These are phyloP conservation scores for Aspergillus ustus DNA, from an alignment of 2,329 filamentous ascomycete species.

Conservation along the genomic window DNA sequence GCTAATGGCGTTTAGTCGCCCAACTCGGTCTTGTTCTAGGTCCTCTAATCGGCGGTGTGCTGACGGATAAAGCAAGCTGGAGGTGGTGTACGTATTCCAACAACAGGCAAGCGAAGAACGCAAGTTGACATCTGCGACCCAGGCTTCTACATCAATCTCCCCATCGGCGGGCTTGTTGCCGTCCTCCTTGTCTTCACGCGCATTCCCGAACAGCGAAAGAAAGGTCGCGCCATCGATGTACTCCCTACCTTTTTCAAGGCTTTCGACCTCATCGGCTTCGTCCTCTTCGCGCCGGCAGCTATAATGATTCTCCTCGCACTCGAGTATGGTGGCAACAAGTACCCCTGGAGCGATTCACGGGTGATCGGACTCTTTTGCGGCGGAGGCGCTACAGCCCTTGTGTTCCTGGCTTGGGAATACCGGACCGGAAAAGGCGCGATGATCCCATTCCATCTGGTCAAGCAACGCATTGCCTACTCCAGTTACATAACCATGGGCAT, in stretches of 20 bases:
- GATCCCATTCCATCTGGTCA: constrained; percentile 18
- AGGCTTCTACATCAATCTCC: constrained; percentile 59
- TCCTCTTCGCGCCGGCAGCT: constrained; percentile 58
- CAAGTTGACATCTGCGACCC: constrained; percentile 17
- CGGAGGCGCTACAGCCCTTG: constrained; percentile 16
- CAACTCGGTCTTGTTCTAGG: constrained; percentile 41
- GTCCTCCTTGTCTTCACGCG: constrained; percentile 31
- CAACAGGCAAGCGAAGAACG: neutral
- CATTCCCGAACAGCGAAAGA: constrained; percentile 17
- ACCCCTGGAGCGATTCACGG: constrained; percentile 53
- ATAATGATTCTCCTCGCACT: constrained; percentile 60
- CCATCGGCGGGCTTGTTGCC: constrained; percentile 41
- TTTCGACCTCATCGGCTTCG: constrained; percentile 57
- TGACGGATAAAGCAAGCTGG: constrained; percentile 40
- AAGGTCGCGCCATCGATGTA: constrained; percentile 1
- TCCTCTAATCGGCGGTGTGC: constrained; percentile 48
- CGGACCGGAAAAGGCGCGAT: constrained; percentile 21
- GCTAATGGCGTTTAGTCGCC: constrained; percentile 20
- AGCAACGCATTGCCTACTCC: constrained; percentile 22
- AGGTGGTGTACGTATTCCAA: constrained; percentile 29
- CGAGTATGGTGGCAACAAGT: constrained; percentile 60
- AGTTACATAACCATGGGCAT: constrained; percentile 35
- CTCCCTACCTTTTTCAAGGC: constrained; percentile 29
- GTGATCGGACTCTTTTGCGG: constrained; percentile 48
- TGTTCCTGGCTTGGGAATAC: constrained; percentile 22